A percentile compares a stretch with the other conserved stretches of the same genome.
These are phyloP conservation scores for Iberis pinnata DNA, from an alignment of 345 rosid species.

Conservation along the genomic window DNA sequence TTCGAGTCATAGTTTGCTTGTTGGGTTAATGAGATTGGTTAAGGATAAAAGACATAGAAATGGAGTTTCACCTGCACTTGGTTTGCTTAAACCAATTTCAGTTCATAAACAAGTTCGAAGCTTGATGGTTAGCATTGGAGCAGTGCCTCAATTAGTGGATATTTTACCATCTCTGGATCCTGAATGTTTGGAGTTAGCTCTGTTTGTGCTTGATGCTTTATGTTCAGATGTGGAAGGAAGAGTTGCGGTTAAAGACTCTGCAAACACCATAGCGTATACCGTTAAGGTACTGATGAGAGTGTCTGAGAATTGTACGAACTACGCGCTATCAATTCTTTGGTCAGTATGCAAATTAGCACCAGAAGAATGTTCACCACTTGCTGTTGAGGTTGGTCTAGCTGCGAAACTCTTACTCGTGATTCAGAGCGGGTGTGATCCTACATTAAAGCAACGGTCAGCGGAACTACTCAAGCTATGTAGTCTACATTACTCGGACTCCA, in stretches of 20 bases:
- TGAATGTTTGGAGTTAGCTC: slow-evolving; percentile 50
- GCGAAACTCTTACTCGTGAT: slow-evolving; percentile 56
- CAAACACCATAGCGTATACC: slow-evolving; percentile 42
- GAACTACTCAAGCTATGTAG: slow-evolving; percentile 63
- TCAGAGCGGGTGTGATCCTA: slow-evolving; percentile 56
- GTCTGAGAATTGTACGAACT: slow-evolving; percentile 52
- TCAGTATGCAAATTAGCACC: slow-evolving; percentile 52
- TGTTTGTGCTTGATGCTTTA: slow-evolving; percentile 39
- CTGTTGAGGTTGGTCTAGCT: slow-evolving; percentile 58
- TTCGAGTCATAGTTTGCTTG: slow-evolving; percentile 58
- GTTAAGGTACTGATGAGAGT: slow-evolving; percentile 51
- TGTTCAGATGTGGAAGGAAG: slow-evolving; percentile 44
- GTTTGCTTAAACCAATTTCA: slow-evolving; percentile 44
- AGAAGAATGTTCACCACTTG: slow-evolving; percentile 47
- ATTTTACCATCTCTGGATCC: slow-evolving; percentile 39
- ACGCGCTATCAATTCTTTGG: slow-evolving; percentile 48
- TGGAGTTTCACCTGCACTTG: slow-evolving; percentile 45
- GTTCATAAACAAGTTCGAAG: slow-evolving; percentile 33
- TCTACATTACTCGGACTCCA: slow-evolving; percentile 50
- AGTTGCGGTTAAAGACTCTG: slow-evolving; percentile 51
- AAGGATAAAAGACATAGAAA: slow-evolving; percentile 46
- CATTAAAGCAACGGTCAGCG: slow-evolving; percentile 50
- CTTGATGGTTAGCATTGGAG: slow-evolving; percentile 49
- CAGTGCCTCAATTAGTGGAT: slow-evolving; percentile 51
- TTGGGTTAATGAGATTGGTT: slow-evolving; percentile 53